Evolutionary conservation across 176 grass and related monocot genomes (phyloP), one percentile per base, ranked within the genome.

Genomic region (Zizania latifolia): DNA sequence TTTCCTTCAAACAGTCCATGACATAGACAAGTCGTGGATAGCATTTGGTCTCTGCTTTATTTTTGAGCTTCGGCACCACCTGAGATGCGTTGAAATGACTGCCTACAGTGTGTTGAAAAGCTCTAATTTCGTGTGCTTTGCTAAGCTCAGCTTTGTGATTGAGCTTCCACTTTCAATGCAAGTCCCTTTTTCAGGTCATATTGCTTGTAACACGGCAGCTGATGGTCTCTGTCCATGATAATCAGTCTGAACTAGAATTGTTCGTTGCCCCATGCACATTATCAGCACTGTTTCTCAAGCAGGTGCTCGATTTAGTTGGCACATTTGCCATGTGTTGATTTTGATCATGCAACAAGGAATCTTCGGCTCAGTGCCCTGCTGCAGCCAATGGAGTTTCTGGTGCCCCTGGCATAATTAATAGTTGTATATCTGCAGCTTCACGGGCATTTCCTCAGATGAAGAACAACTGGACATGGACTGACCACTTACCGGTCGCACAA

Each of bases 251-350:
- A 77, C 64, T 58, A 48, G 64, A 53, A 27, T 6, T 76, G 38
- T 48, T 13, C 2, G 22, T 9, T n/a, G 71, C 45, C 45, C 50
- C 50, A 28, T 68, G n/a, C 50, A 40, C 40, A 46, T 48, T 37
- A 59, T 13, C 62, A n/a, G 29, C 37, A 12, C 22, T 44, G 30
- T 4, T 56, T 19, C 16, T 75, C 6, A 76, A 44, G n/a, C 39
- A 60, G 31, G 53, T 46, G 53, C 31, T 75, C 38, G 11, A 19
- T 27, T 53, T 38, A 19, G 45, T n/a, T 22, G 8, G 13, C 75
- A 63, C 45, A 44, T 86, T 58, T 66, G 33, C 23, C 66, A 82
- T 72, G 58, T 82, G 78, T 8, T 16, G 50, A 58, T 70, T 79
- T 16, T 6, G 0, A 8, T 16, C 1, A 21, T 13, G 6, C 34